Conservation (phyloP, 1,139 yeast genomes). For the Magnusiomyces tetraspermus region DNA sequence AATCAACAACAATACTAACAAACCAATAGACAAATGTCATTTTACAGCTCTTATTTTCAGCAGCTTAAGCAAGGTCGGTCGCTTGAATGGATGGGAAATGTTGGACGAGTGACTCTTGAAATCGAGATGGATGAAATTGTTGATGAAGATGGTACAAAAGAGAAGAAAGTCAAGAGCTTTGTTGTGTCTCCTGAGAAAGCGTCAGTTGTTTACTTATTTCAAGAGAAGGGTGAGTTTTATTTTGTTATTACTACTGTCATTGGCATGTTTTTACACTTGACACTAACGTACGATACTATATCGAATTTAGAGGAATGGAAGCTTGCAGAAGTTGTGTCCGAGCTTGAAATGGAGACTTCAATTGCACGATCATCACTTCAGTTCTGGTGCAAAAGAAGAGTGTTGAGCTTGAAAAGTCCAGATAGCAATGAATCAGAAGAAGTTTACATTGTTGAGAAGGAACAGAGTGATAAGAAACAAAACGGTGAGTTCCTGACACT, state of each 20-base stretch:
- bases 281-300: background rate
- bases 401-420: constrained; percentile 15
- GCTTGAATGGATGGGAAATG: constrained; percentile 47
- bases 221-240: constrained; percentile 28
- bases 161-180: constrained; percentile 30
- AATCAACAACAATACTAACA: too few species aligned
- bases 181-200: constrained; percentile 66
- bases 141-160: background rate
- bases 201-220: constrained; percentile 48
- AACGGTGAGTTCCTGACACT: background rate
- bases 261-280: too few species aligned
- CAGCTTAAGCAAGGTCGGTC: constrained; percentile 46
- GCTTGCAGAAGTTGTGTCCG: constrained; percentile 15
- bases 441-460: background rate
- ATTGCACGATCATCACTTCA: constrained; percentile 16
- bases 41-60: constrained; percentile 31
- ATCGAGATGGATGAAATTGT: constrained; percentile 41
- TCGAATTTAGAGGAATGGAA: constrained; percentile 7
- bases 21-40: background rate
- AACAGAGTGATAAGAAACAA: background rate
- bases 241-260: background rate
- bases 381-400: constrained; percentile 12
- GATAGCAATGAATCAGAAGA: background rate
- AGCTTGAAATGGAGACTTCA: constrained; percentile 23
- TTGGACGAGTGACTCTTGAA: constrained; percentile 56